Base-by-base conservation (phyloP, 2,329 filamentous ascomycete species). In the Coniella lustricola region DNA sequence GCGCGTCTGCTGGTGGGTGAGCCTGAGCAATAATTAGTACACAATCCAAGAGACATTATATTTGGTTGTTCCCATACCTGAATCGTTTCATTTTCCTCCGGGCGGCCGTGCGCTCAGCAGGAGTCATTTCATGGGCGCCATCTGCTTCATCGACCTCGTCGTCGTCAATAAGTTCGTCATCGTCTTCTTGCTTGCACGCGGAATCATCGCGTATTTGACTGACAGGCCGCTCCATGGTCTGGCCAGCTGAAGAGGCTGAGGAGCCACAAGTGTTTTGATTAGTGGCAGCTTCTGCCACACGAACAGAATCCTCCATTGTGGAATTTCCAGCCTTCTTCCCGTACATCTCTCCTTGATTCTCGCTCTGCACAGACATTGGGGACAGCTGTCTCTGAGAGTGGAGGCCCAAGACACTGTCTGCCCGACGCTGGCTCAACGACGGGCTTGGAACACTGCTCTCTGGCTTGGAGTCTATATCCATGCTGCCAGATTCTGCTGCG, bases 1-100 rank as follows among this genome's bases (percentile, higher is more conserved):
- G 13, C 91, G 84, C n/a, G 91, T 96, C 74, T 97, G 91, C 59
- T 93, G 91, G 66, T 96, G 90, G 1, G 90, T 95, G 55, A 97
- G 81, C 56, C 90, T 94, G 59, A 29, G 32, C 25, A 42, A 42
- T 17, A 29, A 59, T 57, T 75, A 70, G 56, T 46, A 17, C n/a
- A 51, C n/a, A 51, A 51, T 36, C 43, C 40, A 16, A 17, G 20
- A 33, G 21, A 22, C 41, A 31, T 18, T 45, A 16, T 46, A 32
- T 25, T n/a, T 17, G 20, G 29, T 17, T 50, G 18, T 21, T 46
- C 22, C 49, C 66, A 55, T 74, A 87, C 84, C 85, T 79, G 62
- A 91, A 91, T 50, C 87, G 76, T 73, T 91, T 91, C 86, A 83
- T 84, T 64, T 84, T 85, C 54, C 76, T 74, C 45, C 76, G 69